Evolutionary conservation across 495 filamentous ascomycete genomes (phyloP).

Genomic region (Barbatosphaeria neglecta): DNA sequence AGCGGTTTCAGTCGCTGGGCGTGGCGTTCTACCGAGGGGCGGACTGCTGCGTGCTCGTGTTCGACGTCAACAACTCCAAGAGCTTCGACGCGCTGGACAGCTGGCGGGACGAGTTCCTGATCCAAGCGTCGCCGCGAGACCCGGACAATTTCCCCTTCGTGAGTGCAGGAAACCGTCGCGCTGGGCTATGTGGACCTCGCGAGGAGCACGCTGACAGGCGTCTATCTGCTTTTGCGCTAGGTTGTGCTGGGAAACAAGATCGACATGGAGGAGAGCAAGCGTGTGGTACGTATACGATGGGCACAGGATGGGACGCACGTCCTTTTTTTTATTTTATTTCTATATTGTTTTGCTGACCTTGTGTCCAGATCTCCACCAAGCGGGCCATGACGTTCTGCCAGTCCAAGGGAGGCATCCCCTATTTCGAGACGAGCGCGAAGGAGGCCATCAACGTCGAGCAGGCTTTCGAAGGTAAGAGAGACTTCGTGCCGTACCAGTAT

Average conservation of each 20-base stretch:
- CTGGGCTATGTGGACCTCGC: conserved; percentile 3
- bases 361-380: conserved; percentile 70
- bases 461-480: conserved; percentile 80
- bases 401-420: conserved; percentile 92
- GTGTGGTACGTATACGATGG: conserved; percentile 50
- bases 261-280: conserved; percentile 94
- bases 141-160: conserved; percentile 98
- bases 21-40: conserved; percentile 97
- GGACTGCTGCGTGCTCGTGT: conserved; percentile 97
- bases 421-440: conserved; percentile 98
- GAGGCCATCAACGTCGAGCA: conserved; percentile 97
- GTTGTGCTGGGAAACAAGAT: conserved; percentile 98
- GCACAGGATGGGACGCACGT: neutral
- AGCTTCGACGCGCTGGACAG: conserved; percentile 97
- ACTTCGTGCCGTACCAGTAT: neutral
- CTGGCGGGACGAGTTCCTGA: conserved; percentile 97
- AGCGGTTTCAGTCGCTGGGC: conserved; percentile 93
- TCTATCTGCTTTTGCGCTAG: conserved; percentile 24
- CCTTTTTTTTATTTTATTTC: too few species aligned
- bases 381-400: conserved; percentile 95
- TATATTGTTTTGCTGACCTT: conserved; percentile 10
- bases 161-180: too few species aligned
- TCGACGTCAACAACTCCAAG: conserved; percentile 98
- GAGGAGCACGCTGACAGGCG: neutral
- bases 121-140: conserved; percentile 91